Conservation (phyloP, 1,284 basidiomycete species). For the Puccinia hordei region DNA sequence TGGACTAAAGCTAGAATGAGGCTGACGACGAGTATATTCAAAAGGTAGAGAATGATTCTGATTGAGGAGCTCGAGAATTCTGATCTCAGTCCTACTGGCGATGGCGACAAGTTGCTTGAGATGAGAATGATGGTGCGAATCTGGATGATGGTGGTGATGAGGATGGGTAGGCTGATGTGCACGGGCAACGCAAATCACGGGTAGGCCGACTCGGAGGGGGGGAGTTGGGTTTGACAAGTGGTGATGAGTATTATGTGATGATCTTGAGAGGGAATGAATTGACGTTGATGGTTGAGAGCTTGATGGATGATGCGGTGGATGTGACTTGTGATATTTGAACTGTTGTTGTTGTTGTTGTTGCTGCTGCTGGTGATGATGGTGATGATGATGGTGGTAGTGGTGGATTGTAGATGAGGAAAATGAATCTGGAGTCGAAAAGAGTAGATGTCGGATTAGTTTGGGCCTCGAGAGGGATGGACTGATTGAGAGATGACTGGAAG, state of each 20-base stretch:
- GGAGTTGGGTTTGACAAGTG: constrained; percentile 35
- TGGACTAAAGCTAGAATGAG: constrained; percentile 7
- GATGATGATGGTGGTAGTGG: background rate
- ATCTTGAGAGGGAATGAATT: constrained; percentile 20
- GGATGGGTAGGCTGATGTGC: constrained; percentile 7
- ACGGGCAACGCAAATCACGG: constrained; percentile 28
- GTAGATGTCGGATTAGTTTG: constrained; percentile 24
- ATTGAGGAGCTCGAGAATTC: constrained; percentile 33
- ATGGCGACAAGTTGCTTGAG: constrained; percentile 24
- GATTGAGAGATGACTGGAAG: constrained; percentile 19
- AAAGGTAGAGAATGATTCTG: constrained; percentile 8
- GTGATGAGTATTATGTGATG: constrained; percentile 31
- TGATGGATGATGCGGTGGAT: constrained; percentile 26
- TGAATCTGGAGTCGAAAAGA: constrained; percentile 37
- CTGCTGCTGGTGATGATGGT: background rate
- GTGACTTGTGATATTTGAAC: constrained; percentile 16
- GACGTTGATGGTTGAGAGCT: constrained; percentile 32
- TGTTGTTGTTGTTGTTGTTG: constrained; percentile 22
- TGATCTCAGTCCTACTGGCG: constrained; percentile 39
- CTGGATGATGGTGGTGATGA: constrained; percentile 17
- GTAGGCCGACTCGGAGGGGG: constrained; percentile 30
- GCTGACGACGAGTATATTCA: background rate
- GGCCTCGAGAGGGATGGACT: constrained; percentile 29
- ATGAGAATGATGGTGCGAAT: constrained; percentile 11
- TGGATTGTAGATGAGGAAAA: constrained; percentile 10